Percentiles rank a stretch among this genome's conserved stretches.
Evolutionary conservation across 1,139 yeast species (phyloP).

Genomic region (Sugiyamaella xylanicola): DNA sequence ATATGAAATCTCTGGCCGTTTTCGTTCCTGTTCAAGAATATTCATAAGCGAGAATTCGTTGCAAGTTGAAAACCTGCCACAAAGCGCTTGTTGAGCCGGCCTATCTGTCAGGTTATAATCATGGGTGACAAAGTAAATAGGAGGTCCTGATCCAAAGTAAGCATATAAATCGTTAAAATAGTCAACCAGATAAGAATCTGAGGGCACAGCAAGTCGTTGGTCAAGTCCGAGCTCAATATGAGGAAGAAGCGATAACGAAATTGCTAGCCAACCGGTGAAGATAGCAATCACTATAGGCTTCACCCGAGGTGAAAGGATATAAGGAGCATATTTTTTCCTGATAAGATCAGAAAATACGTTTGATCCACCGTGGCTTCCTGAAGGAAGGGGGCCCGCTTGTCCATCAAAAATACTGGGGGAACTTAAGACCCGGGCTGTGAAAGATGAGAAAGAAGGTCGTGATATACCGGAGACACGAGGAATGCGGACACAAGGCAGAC

Average conservation of each 20-base stretch:
- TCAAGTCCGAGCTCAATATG: constrained; percentile 75
- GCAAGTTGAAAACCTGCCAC: constrained; percentile 89
- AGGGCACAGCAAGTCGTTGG: constrained; percentile 85
- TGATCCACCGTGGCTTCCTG: neutral
- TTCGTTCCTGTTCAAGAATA: constrained; percentile 82
- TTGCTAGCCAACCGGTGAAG: constrained; percentile 64
- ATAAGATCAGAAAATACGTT: constrained; percentile 46
- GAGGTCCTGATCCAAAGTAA: constrained; percentile 86
- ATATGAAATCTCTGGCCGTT: constrained; percentile 63
- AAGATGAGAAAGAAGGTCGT: constrained; percentile 31
- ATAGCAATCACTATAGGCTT: constrained; percentile 54
- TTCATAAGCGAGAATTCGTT: constrained; percentile 76
- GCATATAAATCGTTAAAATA: constrained; percentile 77
- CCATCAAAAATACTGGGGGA: constrained; percentile 22
- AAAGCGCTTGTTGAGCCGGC: constrained; percentile 66
- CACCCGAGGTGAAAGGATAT: constrained; percentile 52
- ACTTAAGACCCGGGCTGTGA: constrained; percentile 29
- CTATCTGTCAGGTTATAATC: constrained; percentile 64
- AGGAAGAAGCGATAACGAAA: constrained; percentile 72
- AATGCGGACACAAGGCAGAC: constrained; percentile 44
- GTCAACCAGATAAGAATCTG: constrained; percentile 73
- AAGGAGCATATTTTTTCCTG: constrained; percentile 56
- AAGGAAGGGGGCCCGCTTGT: constrained; percentile 19
- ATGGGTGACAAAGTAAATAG: constrained; percentile 78
- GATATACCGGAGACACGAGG: constrained; percentile 16